Base-by-base conservation (phyloP, 1,139 yeast genomes). In the Sugiyamaella pinicola region DNA sequence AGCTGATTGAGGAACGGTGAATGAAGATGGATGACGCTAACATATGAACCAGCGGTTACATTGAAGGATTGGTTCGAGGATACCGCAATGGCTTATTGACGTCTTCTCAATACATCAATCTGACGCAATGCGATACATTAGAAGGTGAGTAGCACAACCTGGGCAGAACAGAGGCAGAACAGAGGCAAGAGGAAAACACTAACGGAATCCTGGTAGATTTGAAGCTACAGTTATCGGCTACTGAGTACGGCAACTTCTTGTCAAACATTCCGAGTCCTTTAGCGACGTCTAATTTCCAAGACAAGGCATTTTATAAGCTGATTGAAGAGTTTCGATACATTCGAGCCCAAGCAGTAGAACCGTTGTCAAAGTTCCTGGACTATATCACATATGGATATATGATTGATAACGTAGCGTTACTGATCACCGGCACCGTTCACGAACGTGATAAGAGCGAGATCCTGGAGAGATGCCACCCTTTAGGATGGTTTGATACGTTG, bases 401-500 rank as follows among this genome's bases (percentile, higher is more conserved):
- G 99, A 95, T 95, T 68, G 99, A 95, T 74, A 95, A 95, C 69
- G 96, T 93, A 43, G 88, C 95, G 26, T 78, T 95, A 65, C 87
- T 95, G 85, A 91, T 95, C 65, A 91, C 98, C 1, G 99, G 99
- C 34, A 90, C 99, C 0, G 81, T 93, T 58, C 99, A 95, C 68
- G 96, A 91, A 66, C 82, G 98, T 66, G 96, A 95, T 70, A 82
- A 87, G 67, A 74, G 83, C 47, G 99, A 93, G 65, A 85, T 93
- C 55, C 78, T 93, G 65, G 82, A 83, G 55, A 84, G 96, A 68
- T 89, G 97, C 69, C 96, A 93, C 68, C 99, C 99, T 1, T 77
- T 95, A 61, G 99, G 99, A 41, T 90, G 97, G 96, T 95, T 95
- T 68, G 99, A 93, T 64, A 93, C 98, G 3, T 80, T 95, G 62